Percentiles rank a stretch among this genome's conserved stretches.
These are phyloP conservation scores for Porcisia hertigi DNA, from an alignment of 208 protist species.

Conservation along the genomic window DNA sequence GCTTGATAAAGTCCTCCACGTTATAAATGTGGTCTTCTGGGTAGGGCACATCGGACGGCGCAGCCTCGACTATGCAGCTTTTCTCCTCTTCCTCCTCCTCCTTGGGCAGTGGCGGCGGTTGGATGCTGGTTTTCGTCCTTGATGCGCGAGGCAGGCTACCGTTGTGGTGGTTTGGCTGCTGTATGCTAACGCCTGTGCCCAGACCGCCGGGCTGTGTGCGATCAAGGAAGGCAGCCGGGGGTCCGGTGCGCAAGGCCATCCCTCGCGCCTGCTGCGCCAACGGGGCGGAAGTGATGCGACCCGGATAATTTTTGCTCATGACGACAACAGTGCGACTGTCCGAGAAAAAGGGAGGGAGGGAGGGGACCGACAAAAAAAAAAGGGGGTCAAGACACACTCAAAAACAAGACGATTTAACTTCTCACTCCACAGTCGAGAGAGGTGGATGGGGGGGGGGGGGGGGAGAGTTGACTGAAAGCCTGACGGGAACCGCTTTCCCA, in stretches of 20 bases:
- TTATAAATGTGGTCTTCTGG: conserved; percentile 75
- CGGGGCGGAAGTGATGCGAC: conserved; percentile 26
- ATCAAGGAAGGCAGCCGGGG: not conserved
- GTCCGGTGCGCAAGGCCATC: conserved; percentile 8
- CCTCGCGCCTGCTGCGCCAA: conserved; percentile 19
- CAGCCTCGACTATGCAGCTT: conserved; percentile 1
- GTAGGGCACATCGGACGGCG: conserved; percentile 31
- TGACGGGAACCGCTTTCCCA: not conserved
- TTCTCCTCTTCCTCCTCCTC: conserved; percentile 3
- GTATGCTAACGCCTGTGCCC: not conserved
- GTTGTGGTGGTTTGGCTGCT: conserved; percentile 8
- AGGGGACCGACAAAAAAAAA: not conserved
- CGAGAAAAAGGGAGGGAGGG: not conserved
- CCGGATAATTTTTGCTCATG: conserved; percentile 19
- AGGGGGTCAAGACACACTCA: not conserved
- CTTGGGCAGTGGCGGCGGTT: not conserved
- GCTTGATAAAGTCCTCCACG: conserved; percentile 51
- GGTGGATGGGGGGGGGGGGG: not conserved
- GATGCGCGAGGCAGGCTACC: conserved; percentile 23
- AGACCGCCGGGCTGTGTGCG: not conserved
- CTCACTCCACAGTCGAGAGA: too few relatives aligned
- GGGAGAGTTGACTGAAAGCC: not conserved
- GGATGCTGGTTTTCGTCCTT: not conserved
- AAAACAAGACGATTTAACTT: too few relatives aligned
- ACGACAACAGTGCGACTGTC: not conserved